Evolutionary conservation across 257 asterid species (phyloP), one percentile per base, ranked within the genome.

Genomic region (Nicotiana otophora): DNA sequence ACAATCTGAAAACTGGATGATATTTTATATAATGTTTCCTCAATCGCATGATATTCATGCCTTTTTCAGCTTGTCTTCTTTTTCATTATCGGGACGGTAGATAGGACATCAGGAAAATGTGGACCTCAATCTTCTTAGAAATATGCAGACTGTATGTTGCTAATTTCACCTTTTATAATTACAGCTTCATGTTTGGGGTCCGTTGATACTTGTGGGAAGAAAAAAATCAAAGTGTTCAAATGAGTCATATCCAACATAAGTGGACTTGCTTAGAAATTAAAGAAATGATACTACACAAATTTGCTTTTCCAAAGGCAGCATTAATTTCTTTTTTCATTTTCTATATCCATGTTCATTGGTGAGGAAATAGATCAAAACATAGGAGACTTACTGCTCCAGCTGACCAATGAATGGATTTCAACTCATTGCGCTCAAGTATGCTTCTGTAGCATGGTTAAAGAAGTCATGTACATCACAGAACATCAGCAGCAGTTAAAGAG

Each of bases 371-470:
- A 69, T 36, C 53, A 60, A 81, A 77, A 76, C 75, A 46, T 42
- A 77, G 54, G 84, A 81, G 88, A 91, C 87, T 65, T 88, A 95
- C 97, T 72, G 96, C 95, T 69, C 92, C 95, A 36, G 94, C 85
- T 39, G 98, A 86, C 99, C 98, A 93, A 68, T 89, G 91, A 82
- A 93, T 91, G 58, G 97, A 92, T 83, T 60, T 83, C 90, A 95
- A 97, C 88, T 95, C 99, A 55, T 66, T 81, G 46, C 98, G 98
- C 85, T 95, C 99, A 80, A 95, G 93, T 85, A 93, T 86, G 89
- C 78, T 70, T 90, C 99, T 95, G 88, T 83, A 83, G 53, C 82
- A 87, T 76, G 70, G 89, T 90, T 84, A 89, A 89, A 87, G 90
- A 87, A 81, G 46, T 68, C 54, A 15, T 12, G 14, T 80, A 42